Evolutionary conservation across 1,284 basidiomycete genomes (phyloP), one percentile per base, ranked within the genome.

Genomic region (Ustilago curta): DNA sequence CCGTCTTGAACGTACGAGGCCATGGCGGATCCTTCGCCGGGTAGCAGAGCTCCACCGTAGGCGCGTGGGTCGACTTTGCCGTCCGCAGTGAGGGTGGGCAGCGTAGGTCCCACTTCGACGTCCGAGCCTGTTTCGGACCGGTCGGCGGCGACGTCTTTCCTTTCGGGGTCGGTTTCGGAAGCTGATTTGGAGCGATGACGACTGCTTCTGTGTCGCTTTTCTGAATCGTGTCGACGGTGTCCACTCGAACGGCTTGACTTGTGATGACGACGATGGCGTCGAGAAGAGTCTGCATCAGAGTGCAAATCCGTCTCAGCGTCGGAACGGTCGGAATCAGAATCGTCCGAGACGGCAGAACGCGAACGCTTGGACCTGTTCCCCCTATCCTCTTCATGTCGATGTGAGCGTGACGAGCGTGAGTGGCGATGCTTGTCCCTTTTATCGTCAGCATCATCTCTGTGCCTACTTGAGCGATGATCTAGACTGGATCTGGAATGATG

Each of bases 21-120:
- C 95, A 99, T 98, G 29, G 96, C 96, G 65, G 91, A 91, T 51
- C 95, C 96, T 88, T 99, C 96, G 60, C 96, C 97, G 1, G 93
- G 92, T 8, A 95, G 89, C 43, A 99, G 89, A 6, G 92, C 91
- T 54, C 93, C 89, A 68, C 94, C 93, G 84, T 94, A 89, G 4
- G 67, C 67, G 40, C 70, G 63, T 7, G 62, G 66, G 42, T 72
- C 63, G 39, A 75, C 54, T 21, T 70, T 73, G 27, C 61, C 67
- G 25, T 78, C 69, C 9, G 50, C 31, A 0, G 65, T 42, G 9
- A 52, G 32, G 14, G 39, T 40, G 21, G 75, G 76, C 6, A 79
- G 70, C 19, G 53, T 12, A 7, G 72, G 74, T 4, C 70, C 65
- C 5, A 72, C 60, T 57, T 72, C 57, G 32, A 58, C 55, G 44